Evolutionary conservation across 768 basidiomycete genomes (phyloP).

Genomic region (Leccinum obscurum): DNA sequence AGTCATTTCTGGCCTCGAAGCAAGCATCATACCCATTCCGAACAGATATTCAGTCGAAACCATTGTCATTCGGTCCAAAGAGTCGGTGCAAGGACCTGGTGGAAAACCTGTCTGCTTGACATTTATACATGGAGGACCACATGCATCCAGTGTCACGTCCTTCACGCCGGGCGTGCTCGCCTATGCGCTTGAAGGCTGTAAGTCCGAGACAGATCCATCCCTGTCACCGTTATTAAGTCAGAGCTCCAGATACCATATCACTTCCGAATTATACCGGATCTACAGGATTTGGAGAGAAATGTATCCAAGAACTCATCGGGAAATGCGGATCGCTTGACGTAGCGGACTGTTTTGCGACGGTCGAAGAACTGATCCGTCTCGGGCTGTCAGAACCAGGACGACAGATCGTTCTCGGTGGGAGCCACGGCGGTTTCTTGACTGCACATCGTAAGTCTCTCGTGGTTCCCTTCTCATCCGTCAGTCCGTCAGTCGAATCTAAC

Average conservation of each 20-base stretch:
- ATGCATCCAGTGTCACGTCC: conserved; percentile 45
- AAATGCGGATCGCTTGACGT: conserved; percentile 67
- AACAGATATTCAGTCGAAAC: conserved; percentile 51
- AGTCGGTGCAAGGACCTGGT: conserved; percentile 9
- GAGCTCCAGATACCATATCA: conserved; percentile 51
- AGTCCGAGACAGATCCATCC: conserved; percentile 18
- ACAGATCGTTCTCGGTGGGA: conserved; percentile 62
- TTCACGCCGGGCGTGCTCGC: conserved; percentile 47
- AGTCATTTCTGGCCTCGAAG: conserved; percentile 42
- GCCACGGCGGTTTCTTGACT: conserved; percentile 68
- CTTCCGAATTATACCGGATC: conserved; percentile 70
- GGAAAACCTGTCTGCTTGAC: conserved; percentile 47
- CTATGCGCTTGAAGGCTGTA: conserved; percentile 62
- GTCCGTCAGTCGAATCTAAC: neutral
- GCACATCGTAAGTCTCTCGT: conserved; percentile 49
- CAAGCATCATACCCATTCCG: conserved; percentile 51
- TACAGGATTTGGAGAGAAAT: conserved; percentile 62
- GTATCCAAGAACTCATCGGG: conserved; percentile 53
- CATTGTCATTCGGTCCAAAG: conserved; percentile 45
- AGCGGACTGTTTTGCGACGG: conserved; percentile 60
- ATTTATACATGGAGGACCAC: conserved; percentile 65
- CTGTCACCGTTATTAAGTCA: neutral
- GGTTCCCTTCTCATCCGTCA: neutral
- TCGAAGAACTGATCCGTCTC: conserved; percentile 47
- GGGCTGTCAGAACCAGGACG: conserved; percentile 53